These are phyloP conservation scores for Aureobasidium mangrovei DNA, from an alignment of 2,329 filamentous ascomycete species.

Conservation along the genomic window DNA sequence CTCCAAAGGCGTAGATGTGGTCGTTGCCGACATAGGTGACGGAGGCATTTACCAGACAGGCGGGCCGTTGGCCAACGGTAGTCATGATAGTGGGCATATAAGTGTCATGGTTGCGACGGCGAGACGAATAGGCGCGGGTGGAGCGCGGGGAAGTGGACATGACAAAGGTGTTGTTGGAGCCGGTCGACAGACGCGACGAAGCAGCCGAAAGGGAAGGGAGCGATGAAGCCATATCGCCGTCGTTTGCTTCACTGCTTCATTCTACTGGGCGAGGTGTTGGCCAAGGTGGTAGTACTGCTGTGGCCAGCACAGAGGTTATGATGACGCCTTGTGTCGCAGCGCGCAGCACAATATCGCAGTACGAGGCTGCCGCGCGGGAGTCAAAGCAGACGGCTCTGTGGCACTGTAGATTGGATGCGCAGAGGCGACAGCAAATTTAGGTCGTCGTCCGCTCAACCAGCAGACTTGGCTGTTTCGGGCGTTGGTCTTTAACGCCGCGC, in stretches of 20 bases:
- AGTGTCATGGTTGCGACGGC: constrained; percentile 52
- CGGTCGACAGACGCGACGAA: constrained; percentile 17
- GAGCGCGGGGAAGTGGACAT: constrained; percentile 80
- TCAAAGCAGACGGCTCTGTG: no score
- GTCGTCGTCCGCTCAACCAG: constrained; percentile 4
- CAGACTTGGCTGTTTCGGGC: not conserved
- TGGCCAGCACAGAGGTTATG: not conserved
- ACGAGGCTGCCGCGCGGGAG: no score
- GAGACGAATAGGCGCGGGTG: constrained; percentile 37
- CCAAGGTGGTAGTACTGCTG: not conserved
- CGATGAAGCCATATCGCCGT: constrained; percentile 17
- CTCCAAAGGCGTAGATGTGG: constrained; percentile 95
- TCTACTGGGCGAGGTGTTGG: not conserved
- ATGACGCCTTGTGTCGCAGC: no score
- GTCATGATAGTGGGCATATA: constrained; percentile 75
- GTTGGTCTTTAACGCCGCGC: not conserved
- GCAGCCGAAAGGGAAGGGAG: constrained; percentile 7
- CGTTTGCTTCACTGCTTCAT: not conserved
- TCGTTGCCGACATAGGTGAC: constrained; percentile 98
- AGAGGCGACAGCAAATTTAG: constrained; percentile 4
- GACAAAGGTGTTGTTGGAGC: constrained; percentile 67
- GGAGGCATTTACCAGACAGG: constrained; percentile 93
- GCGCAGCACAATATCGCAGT: no score
- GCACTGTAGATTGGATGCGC: not conserved
- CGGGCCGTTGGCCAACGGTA: constrained; percentile 58